Evolutionary conservation across 2,329 filamentous ascomycete species (phyloP), one percentile per base, ranked within the genome.

Genomic region (Metarhizium brunneum): DNA sequence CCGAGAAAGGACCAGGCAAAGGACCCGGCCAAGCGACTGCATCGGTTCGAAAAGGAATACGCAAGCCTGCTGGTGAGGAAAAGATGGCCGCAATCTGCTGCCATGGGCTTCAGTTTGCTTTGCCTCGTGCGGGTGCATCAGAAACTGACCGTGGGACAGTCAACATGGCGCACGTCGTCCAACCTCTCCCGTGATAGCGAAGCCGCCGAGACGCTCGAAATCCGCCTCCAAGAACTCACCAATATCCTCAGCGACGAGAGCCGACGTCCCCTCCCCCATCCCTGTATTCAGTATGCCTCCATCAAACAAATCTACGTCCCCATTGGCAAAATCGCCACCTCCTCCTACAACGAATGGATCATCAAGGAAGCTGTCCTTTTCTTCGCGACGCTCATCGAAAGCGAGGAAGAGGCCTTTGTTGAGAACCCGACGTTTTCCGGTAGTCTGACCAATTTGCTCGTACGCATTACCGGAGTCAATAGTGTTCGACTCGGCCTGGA

Each of bases 341-440:
- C 87, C 0, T 91, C 88, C 36, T 87, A 90, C 68, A 88, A 95
- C 69, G 88, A 95, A 64, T 86, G 84, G 66, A 86, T 96, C 65
- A 87, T 97, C 62, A 85, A 87, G 61, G 88, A 92, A 66, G 88
- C 89, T 30, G 87, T 96, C 42, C 77, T 86, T 45, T 85, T 96
- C 67, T 96, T 96, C 71, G 90, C 90, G 56, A 91, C 90, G 16
- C 80, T 99, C 60, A 89, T 97, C 64, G 94, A 99, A 72, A 94
- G 91, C 69, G 94, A 97, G 70, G 92, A 96, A 72, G 94, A 96
- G 68, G 90, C 91, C 40, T 95, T 97, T 65, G 83, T 96, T 50
- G 89, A 95, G 66, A 95, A 88, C 65, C 82, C 86, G 36, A 80
- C 83, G 54, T 99, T 99, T 68, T 90, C 94, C 2, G 83, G 86